Conservation (phyloP, 129 eudicot species). For the Flaveria sonorensis region DNA sequence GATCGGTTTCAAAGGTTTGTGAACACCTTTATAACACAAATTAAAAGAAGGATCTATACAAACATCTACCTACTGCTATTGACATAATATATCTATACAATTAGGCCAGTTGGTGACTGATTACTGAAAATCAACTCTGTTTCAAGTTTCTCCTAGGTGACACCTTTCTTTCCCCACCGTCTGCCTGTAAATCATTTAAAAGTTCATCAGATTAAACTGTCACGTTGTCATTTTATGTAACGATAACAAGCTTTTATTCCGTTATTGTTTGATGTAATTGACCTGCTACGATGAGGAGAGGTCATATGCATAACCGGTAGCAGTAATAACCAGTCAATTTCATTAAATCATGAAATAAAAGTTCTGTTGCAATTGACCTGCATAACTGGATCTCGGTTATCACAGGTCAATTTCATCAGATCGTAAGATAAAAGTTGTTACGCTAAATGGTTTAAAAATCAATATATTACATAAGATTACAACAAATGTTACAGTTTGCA, state of each 20-base stretch:
- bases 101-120: conserved; percentile 4
- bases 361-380: neutral
- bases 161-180: conserved; percentile 23
- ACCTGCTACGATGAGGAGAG: neutral
- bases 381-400: no score
- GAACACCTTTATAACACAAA: neutral
- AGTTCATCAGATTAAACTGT: neutral
- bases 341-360: no score
- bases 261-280: neutral
- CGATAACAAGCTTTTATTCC: no score
- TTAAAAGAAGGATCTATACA: neutral
- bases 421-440: no score
- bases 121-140: conserved; percentile 15
- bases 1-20: neutral
- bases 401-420: no score
- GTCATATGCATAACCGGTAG: no score
- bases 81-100: conserved; percentile 29
- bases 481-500: no score
- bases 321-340: no score
- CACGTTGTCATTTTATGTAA: no score
- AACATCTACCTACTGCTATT: conserved; percentile 24
- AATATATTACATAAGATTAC: no score
- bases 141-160: conserved; percentile 25
- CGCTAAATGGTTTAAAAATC: no score
- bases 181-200: conserved; percentile 28